Evolutionary conservation across 768 basidiomycete genomes (phyloP).

Genomic region (Amylocystis lapponica): DNA sequence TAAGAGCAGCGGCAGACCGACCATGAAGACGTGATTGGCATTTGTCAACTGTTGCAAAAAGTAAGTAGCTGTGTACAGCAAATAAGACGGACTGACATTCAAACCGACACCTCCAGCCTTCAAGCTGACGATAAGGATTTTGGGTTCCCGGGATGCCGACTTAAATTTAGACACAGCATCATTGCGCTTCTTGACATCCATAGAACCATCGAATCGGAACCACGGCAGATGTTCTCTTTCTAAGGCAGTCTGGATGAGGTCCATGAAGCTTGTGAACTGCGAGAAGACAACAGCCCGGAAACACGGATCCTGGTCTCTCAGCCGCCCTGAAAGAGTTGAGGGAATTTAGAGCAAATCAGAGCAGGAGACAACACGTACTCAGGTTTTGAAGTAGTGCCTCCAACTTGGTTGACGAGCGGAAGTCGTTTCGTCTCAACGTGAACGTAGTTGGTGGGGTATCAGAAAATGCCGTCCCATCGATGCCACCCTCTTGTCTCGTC

Average conservation of each 20-base stretch:
- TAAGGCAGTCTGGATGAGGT: slow-evolving; percentile 68
- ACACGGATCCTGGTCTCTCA: slow-evolving; percentile 65
- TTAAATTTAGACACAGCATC: slow-evolving; percentile 77
- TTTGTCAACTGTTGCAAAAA: slow-evolving; percentile 49
- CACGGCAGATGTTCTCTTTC: slow-evolving; percentile 63
- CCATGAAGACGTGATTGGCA: slow-evolving; percentile 87
- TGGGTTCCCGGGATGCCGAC: slow-evolving; percentile 58
- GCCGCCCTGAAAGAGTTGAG: slow-evolving; percentile 36
- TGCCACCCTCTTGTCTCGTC: slow-evolving; percentile 25
- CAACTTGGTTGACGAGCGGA: slow-evolving; percentile 87
- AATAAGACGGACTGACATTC: slow-evolving; percentile 46
- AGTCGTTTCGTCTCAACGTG: slow-evolving; percentile 71
- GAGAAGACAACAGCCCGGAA: slow-evolving; percentile 88
- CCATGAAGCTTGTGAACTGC: slow-evolving; percentile 84
- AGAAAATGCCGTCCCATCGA: slow-evolving; percentile 21
- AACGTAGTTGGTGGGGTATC: slow-evolving; percentile 40
- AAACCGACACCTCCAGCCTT: slow-evolving; percentile 92
- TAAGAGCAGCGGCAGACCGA: slow-evolving; percentile 22
- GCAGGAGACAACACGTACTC: slow-evolving; percentile 41
- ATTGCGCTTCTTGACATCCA: slow-evolving; percentile 80
- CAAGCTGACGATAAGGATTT: slow-evolving; percentile 71
- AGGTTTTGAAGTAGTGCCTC: slow-evolving; percentile 75
- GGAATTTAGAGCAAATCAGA: background rate
- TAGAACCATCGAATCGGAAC: slow-evolving; percentile 87
- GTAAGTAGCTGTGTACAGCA: background rate